Conservation (phyloP, 805 yeast genomes). For the Huiozyma naganishii region DNA sequence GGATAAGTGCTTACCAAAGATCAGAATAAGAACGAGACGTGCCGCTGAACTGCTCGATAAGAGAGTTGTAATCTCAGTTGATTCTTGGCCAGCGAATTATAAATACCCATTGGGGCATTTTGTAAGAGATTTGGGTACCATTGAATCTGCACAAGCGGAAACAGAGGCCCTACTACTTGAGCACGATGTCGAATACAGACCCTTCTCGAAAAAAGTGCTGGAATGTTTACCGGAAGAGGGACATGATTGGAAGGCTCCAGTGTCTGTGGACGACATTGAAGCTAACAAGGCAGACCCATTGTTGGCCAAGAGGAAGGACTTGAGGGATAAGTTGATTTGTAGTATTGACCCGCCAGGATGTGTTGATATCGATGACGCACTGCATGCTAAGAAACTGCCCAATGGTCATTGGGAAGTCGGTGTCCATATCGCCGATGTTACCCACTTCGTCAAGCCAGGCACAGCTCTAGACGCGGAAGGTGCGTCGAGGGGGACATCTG, state of each 20-base stretch:
- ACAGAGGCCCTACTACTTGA: slow-evolving; percentile 89
- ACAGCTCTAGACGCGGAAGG: slow-evolving; percentile 93
- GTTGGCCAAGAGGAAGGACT: slow-evolving; percentile 58
- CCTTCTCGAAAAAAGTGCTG: slow-evolving; percentile 83
- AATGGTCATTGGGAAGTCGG: slow-evolving; percentile 97
- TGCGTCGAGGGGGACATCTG: slow-evolving; percentile 94
- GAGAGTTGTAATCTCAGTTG: slow-evolving; percentile 86
- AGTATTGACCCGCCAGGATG: slow-evolving; percentile 97
- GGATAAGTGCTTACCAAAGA: slow-evolving; percentile 82
- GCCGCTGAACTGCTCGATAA: slow-evolving; percentile 75
- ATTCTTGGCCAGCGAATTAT: slow-evolving; percentile 80
- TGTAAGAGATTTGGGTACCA: slow-evolving; percentile 77
- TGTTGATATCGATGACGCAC: slow-evolving; percentile 97
- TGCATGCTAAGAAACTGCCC: slow-evolving; percentile 74
- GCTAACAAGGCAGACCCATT: slow-evolving; percentile 38
- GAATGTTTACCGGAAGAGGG: slow-evolving; percentile 93
- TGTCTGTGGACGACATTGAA: slow-evolving; percentile 42
- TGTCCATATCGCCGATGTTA: slow-evolving; percentile 97
- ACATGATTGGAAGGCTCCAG: slow-evolving; percentile 85
- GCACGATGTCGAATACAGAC: slow-evolving; percentile 94
- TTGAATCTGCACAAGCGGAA: slow-evolving; percentile 90
- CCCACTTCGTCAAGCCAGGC: slow-evolving; percentile 89
- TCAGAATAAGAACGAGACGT: slow-evolving; percentile 79
- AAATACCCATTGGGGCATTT: slow-evolving; percentile 92
- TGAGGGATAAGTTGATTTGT: slow-evolving; percentile 82